phyloP scores from a whole-genome alignment of 768 basidiomycete species.

The Russula emetica region DNA sequence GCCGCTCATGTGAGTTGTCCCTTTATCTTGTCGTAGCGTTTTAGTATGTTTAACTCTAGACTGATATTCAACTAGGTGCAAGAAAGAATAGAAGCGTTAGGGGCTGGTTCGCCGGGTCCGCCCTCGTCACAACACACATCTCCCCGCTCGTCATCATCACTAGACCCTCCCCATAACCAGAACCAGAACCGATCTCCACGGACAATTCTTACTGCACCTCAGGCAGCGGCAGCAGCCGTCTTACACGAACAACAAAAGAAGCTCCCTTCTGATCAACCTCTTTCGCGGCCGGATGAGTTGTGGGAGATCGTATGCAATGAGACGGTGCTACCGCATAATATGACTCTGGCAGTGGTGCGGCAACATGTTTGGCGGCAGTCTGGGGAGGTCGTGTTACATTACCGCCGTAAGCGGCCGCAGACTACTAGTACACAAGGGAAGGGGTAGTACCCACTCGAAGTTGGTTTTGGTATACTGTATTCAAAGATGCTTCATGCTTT shows the following conservation, averaged over 20 bases:
- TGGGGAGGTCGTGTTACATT: conserved; percentile 70
- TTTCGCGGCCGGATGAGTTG: conserved; percentile 47
- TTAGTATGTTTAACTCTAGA: neutral
- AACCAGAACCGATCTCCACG: conserved; percentile 16
- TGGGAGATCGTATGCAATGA: conserved; percentile 91
- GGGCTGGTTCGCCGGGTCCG: conserved; percentile 32
- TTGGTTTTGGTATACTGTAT: no score
- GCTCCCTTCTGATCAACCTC: conserved; percentile 22
- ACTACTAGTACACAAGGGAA: neutral
- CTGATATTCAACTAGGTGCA: conserved; percentile 52
- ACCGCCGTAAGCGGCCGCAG: conserved; percentile 44
- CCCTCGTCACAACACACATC: conserved; percentile 17
- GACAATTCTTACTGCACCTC: conserved; percentile 15
- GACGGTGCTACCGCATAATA: conserved; percentile 71
- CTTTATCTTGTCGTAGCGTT: neutral
- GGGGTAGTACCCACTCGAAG: neutral
- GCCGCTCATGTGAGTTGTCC: conserved; percentile 62
- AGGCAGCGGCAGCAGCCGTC: conserved; percentile 20
- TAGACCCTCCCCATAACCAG: conserved; percentile 33
- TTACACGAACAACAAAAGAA: conserved; percentile 29
- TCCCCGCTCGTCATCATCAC: conserved; percentile 40
- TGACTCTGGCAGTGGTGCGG: conserved; percentile 87
- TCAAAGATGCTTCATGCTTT: no score
- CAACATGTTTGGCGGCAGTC: conserved; percentile 85
- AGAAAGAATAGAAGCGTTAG: conserved; percentile 71